phyloP scores from a whole-genome alignment of 257 asterid species.

The Solanum rostratum region DNA sequence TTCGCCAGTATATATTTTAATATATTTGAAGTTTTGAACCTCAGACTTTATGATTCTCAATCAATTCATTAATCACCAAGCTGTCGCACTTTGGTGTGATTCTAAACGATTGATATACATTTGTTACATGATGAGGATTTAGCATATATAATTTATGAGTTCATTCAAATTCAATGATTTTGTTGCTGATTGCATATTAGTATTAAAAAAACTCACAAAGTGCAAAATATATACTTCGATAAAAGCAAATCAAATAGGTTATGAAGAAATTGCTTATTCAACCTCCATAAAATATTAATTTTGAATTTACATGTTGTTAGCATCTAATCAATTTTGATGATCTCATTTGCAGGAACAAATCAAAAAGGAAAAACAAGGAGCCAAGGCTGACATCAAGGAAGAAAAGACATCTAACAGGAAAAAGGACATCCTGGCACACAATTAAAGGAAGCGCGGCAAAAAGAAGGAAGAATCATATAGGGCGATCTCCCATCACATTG shows the following conservation, averaged over 20 bases:
- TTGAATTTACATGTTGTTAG: too few species aligned
- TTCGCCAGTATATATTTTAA: accelerated
- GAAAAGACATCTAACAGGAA: too few species aligned
- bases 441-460: too few species aligned
- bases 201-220: not conserved
- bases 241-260: not conserved
- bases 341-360: too few species aligned
- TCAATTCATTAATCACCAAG: not conserved
- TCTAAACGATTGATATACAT: not conserved
- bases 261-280: not conserved
- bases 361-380: too few species aligned
- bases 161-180: not conserved
- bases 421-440: too few species aligned
- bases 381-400: too few species aligned
- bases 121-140: not conserved
- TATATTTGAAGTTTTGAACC: too few species aligned
- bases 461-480: too few species aligned
- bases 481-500: too few species aligned
- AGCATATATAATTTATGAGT: not conserved
- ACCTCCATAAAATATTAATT: not conserved
- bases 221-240: not conserved
- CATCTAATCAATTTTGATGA: too few species aligned
- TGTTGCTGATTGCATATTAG: accelerated
- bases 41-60: not conserved
- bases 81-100: not conserved